Base-by-base conservation (phyloP, 2,329 filamentous ascomycete genomes). In the Phialophora chinensis region DNA sequence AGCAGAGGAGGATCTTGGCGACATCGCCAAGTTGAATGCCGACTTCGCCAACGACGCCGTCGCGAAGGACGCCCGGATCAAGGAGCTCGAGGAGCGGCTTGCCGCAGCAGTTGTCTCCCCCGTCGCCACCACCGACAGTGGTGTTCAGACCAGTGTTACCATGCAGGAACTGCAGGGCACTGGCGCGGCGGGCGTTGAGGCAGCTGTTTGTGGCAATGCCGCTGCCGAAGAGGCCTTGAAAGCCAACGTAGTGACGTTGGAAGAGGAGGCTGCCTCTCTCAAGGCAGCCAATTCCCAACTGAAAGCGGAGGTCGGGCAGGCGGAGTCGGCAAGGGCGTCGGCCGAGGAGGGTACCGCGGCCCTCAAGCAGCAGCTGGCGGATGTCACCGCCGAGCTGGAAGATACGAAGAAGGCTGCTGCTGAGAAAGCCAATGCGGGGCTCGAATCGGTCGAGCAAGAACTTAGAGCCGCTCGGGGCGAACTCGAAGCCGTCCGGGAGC, bases 351-450 rank as follows among this genome's bases (percentile, higher is more conserved):
- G 33, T 4, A 12, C 33, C 33, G 33, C 2, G 38, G 38, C 14
- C 38, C 50, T 27, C 20, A 53, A 53, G 23, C 23, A 53, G 29
- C 17, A 53, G 50, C 29, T 53, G 49, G 49, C 49, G 49, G 49
- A 10, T 11, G 49, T 29, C 6, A 53, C 49, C 27, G 49, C 49
- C 49, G 23, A 29, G 27, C 27, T 29, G 49, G 27, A 25, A 17
- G 27, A 53, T 14, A 23, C 20, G 49, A 53, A 53, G 49, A 25
- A 25, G 49, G n/a, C 20, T n/a, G 49, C 49, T 12, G 49, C 27
- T n/a, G 49, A 12, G 14, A 42, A 17, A 42, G 35, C 35, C 35
- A 42, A 42, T 42, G 35, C 35, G 35, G 35, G 35, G 14, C 35
- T 44, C 14, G 38, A 44, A 44, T 44, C 17, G 14, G 17, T 8